These are phyloP conservation scores for Trifolium repens DNA, from an alignment of 306 rosid species.

Conservation along the genomic window DNA sequence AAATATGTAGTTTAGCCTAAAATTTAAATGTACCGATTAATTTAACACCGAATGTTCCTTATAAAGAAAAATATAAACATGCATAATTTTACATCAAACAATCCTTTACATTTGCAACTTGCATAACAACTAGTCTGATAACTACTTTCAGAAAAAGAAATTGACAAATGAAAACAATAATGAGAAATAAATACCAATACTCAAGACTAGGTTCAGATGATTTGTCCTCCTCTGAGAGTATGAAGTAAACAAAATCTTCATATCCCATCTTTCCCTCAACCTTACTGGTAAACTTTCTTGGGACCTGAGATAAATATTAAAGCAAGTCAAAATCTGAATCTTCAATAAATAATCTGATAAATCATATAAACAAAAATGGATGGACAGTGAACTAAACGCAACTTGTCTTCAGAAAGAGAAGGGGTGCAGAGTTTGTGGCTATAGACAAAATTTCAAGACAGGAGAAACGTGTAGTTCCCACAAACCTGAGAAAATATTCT, in stretches of 20 bases:
- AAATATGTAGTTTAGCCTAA: too few species aligned
- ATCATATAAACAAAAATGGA: constrained; percentile 4
- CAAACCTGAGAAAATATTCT: constrained; percentile 99
- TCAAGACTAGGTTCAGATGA: constrained; percentile 98
- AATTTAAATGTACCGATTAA: not conserved
- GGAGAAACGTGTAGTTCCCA: constrained; percentile 41
- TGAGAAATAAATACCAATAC: constrained; percentile 71
- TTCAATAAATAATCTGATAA: constrained; percentile 32
- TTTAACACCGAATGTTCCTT: not conserved
- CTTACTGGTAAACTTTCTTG: constrained; percentile 94
- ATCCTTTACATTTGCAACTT: constrained; percentile 33
- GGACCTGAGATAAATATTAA: constrained; percentile 58
- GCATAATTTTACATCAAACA: constrained; percentile 31
- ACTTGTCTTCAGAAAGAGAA: constrained; percentile 20
- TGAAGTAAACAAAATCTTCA: constrained; percentile 98
- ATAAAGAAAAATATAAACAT: constrained; percentile 17
- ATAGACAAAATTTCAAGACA: not conserved
- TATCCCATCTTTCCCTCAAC: constrained; percentile 99
- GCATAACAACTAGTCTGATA: constrained; percentile 19
- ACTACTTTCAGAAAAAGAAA: constrained; percentile 34
- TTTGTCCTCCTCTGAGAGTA: constrained; percentile 95
- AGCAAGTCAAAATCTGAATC: constrained; percentile 39
- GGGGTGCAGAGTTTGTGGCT: constrained; percentile 1
- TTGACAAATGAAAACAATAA: constrained; percentile 35
- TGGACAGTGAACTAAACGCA: constrained; percentile 18